Percentiles rank a stretch among this genome's conserved stretches.
phyloP scores from a whole-genome alignment of 768 basidiomycete species.

The Pleurotus pulmonarius region DNA sequence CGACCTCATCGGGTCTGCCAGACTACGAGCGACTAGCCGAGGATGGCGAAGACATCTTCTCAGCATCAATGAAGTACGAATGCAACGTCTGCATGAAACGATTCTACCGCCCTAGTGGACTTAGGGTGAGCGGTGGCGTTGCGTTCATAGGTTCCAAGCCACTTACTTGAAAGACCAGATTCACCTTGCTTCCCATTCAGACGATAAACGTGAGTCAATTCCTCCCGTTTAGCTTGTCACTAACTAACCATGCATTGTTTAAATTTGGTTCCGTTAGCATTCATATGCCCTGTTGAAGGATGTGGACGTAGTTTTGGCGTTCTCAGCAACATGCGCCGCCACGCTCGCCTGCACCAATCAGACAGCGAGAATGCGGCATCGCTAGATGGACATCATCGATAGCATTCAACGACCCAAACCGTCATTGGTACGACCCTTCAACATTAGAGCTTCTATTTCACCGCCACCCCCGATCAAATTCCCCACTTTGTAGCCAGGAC shows the following conservation, averaged over 20 bases:
- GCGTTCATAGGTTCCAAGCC: conserved; percentile 21
- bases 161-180: conserved; percentile 47
- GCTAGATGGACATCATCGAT: conserved; percentile 6
- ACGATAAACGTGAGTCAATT: conserved; percentile 69
- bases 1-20: conserved; percentile 2
- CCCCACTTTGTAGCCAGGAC: conserved; percentile 1
- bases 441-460: conserved; percentile 3
- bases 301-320: conserved; percentile 67
- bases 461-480: conserved; percentile 8
- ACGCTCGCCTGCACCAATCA: conserved; percentile 35
- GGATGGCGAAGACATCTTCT: conserved; percentile 12
- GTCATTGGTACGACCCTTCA: conserved; percentile 6
- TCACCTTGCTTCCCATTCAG: conserved; percentile 81
- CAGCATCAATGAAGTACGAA: conserved; percentile 53
- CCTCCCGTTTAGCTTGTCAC: background rate
- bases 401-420: conserved; percentile 1
- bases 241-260: conserved; percentile 1
- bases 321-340: conserved; percentile 68
- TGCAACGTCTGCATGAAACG: conserved; percentile 77
- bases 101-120: conserved; percentile 79
- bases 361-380: conserved; percentile 9
- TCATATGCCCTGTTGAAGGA: conserved; percentile 56
- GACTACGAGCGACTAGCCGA: conserved; percentile 10
- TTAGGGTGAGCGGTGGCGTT: conserved; percentile 48
- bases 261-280: conserved; percentile 35